Percentiles rank a stretch among this genome's conserved stretches.
Evolutionary conservation across 176 grass and related monocot genomes (phyloP).

Genomic region (Paspalum notatum): DNA sequence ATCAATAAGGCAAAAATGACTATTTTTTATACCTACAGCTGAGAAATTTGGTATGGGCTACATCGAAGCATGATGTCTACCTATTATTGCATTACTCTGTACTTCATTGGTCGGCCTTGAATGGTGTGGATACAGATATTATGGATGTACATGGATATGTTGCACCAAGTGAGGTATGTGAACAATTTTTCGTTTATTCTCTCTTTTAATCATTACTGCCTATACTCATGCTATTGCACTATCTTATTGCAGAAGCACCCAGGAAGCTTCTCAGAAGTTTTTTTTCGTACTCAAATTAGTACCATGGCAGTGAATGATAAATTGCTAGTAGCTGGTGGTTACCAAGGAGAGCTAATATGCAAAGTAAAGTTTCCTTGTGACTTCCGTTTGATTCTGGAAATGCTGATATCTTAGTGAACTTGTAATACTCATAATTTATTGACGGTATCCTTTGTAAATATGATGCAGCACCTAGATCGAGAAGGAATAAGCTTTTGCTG

Average conservation of each 20-base stretch:
- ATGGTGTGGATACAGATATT: constrained; percentile 19
- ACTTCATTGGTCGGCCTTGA: constrained; percentile 40
- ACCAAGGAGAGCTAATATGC: constrained; percentile 67
- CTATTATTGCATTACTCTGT: constrained; percentile 32
- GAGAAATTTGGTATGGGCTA: constrained; percentile 48
- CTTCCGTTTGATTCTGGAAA: not conserved
- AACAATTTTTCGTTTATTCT: not conserved
- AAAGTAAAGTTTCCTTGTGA: constrained; percentile 42
- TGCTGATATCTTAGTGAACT: constrained; percentile 24
- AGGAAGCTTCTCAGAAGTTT: constrained; percentile 48
- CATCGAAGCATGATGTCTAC: constrained; percentile 45
- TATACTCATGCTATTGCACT: constrained; percentile 28
- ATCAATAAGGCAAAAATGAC: constrained; percentile 8
- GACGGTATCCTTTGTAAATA: constrained; percentile 22
- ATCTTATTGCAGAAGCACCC: constrained; percentile 47
- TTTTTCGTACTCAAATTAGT: constrained; percentile 53
- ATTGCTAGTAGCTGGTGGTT: constrained; percentile 58
- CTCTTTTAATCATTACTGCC: not conserved
- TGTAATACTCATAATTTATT: constrained; percentile 14
- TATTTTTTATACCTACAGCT: constrained; percentile 29
- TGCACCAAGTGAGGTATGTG: constrained; percentile 29
- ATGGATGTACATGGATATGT: constrained; percentile 32
- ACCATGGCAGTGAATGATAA: constrained; percentile 60
- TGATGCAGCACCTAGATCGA: constrained; percentile 65
- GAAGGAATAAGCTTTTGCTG: constrained; percentile 90